A percentile compares a stretch with the other conserved stretches of the same genome.
Conservation (phyloP, 495 filamentous ascomycete genomes). For the Aspergillus asperescens region DNA sequence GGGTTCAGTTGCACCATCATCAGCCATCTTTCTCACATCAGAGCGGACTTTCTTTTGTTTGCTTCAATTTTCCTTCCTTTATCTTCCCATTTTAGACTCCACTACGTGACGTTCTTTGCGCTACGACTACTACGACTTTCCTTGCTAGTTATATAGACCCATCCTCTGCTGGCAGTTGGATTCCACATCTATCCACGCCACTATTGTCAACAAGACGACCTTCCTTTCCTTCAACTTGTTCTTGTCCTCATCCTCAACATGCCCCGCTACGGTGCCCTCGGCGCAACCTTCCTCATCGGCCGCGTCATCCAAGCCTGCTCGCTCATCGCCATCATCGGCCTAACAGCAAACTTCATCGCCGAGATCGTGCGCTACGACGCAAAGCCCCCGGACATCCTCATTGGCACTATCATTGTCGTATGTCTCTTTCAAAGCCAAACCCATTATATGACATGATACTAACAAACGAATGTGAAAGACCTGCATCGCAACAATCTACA, state of each 20-base stretch:
- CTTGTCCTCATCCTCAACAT: constrained; percentile 17
- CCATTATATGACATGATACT: background rate
- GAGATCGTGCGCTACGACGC: constrained; percentile 60
- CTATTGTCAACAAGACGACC: constrained; percentile 4
- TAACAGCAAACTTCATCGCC: constrained; percentile 78
- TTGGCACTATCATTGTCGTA: constrained; percentile 77
- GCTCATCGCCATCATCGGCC: constrained; percentile 74
- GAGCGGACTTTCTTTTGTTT: background rate
- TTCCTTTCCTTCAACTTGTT: background rate
- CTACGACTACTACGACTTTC: too few species aligned
- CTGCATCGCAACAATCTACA: constrained; percentile 71
- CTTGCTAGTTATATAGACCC: background rate
- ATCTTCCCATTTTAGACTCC: too few species aligned
- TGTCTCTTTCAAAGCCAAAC: constrained; percentile 33
- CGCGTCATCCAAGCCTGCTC: constrained; percentile 64
- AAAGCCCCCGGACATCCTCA: constrained; percentile 62
- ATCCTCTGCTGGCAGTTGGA: constrained; percentile 11
- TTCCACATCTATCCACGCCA: background rate
- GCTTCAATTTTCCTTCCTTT: background rate
- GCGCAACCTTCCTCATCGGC: constrained; percentile 68
- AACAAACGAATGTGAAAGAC: constrained; percentile 47
- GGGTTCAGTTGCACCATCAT: background rate
- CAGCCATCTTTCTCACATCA: background rate
- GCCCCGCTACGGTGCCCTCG: constrained; percentile 61
- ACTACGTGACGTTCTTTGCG: background rate